phyloP scores from a whole-genome alignment of 163 green algal genomes.

The Chloromonas sp. region DNA sequence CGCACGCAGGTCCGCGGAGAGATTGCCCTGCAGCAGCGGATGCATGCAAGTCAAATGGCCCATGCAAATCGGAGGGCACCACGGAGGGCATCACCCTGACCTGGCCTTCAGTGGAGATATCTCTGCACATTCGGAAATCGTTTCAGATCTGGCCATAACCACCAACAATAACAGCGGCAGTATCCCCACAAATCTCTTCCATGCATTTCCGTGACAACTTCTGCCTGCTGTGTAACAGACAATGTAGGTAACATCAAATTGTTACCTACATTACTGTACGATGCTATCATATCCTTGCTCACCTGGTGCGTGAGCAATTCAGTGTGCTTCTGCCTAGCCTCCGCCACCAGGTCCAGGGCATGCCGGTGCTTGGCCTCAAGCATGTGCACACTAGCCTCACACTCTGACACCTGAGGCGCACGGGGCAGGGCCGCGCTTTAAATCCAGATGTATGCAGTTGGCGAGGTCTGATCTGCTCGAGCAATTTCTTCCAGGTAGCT shows the following conservation, averaged over 20 bases:
- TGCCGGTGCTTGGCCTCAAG: neutral
- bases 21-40: neutral
- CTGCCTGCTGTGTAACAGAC: too few species aligned
- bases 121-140: neutral
- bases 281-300: neutral
- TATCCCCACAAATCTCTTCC: neutral
- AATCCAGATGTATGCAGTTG: too few species aligned
- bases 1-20: neutral
- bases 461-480: too few species aligned
- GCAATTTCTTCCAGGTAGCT: neutral
- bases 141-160: neutral
- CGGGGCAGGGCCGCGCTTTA: too few species aligned
- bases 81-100: too few species aligned
- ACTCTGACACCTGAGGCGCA: neutral
- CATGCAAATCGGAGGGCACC: too few species aligned
- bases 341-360: neutral
- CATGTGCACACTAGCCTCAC: neutral
- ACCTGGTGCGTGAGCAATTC: slow-evolving; percentile 1
- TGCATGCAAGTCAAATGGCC: neutral
- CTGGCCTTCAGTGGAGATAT: neutral
- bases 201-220: neutral
- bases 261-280: neutral
- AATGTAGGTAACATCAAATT: neutral
- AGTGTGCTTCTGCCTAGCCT: neutral
- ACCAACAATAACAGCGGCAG: neutral